Evolutionary conservation across 106 monocot genomes (phyloP), one percentile per base, ranked within the genome.

Genomic region (Apostasia shenzhenica): DNA sequence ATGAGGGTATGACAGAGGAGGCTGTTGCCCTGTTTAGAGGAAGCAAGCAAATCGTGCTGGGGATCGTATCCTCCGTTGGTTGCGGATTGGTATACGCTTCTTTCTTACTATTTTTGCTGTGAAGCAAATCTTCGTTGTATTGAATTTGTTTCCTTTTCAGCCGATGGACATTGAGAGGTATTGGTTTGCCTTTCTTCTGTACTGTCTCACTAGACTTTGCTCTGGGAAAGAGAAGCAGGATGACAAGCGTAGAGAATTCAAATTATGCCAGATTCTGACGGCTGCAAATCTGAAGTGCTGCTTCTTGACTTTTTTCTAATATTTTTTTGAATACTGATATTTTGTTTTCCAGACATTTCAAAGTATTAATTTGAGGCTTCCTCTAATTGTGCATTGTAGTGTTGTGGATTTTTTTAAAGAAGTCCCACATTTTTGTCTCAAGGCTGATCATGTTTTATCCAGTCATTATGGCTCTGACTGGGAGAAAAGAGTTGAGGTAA

Each of bases 401-500:
- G 60, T 73, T 61, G 68, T 76, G 42, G 83, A 80, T 77, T 95
- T 95, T 71, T 83, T 92, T 73, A 86, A 89, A 60, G 97, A 97
- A 77, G 75, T 83, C 44, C 81, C 84, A 4, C 89, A 85, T 51
- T 87, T 92, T 72, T 50, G 77, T 70, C 81, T 87, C 12, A 97
- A 89, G 75, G 72, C 69, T 43, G 86, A 81, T 14, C 70, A 67
- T 51, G 57, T 89, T 54, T 55, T 92, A 42, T 59, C 60, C 14
- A 59, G 67, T 5, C n/a, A 71, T 3, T 89, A 87, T 77, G 89
- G 82, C 38, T 73, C 81, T 45, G 83, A 92, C 72, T 97, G 92
- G 92, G 92, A 92, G 71, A 87, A 72, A 69, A 82, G 69, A 63
- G 75, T 87, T 1, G 84, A 87, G 92, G 97, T 97, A 77, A 56